A percentile compares a stretch with the other conserved stretches of the same genome.
Conservation (phyloP, 345 rosid genomes). For the Eucalyptus melliodora region DNA sequence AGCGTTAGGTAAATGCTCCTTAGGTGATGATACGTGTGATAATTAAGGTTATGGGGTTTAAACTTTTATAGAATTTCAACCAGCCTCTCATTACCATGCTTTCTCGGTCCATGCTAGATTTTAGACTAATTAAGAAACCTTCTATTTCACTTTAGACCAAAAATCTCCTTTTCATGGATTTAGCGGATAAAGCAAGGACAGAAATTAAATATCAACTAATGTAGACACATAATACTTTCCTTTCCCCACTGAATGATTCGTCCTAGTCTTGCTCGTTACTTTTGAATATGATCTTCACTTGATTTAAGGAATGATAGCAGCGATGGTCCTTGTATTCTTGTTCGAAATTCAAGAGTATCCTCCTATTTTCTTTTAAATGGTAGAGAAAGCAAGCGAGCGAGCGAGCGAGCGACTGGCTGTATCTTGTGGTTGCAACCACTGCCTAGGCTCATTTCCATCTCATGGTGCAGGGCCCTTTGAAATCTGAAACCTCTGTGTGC, state of each 20-base stretch:
- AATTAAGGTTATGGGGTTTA: no score
- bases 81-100: no score
- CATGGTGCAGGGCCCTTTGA: background rate
- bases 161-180: no score
- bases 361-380: background rate
- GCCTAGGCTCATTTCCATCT: background rate
- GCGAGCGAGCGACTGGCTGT: background rate
- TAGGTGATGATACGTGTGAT: no score
- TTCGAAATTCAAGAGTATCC: background rate
- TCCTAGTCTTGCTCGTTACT: background rate
- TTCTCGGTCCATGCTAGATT: no score
- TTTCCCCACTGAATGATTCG: background rate
- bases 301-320: background rate
- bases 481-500: background rate
- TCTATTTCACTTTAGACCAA: no score
- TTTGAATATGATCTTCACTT: background rate
- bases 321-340: background rate
- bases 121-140: no score
- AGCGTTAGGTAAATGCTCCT: no score
- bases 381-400: background rate
- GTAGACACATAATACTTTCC: no score
- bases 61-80: no score
- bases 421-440: background rate
- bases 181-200: no score
- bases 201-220: no score